Percentiles rank a stretch among this genome's conserved stretches.
Conservation (phyloP, 371 early-diverging fungal species). For the Mucor racemosus region DNA sequence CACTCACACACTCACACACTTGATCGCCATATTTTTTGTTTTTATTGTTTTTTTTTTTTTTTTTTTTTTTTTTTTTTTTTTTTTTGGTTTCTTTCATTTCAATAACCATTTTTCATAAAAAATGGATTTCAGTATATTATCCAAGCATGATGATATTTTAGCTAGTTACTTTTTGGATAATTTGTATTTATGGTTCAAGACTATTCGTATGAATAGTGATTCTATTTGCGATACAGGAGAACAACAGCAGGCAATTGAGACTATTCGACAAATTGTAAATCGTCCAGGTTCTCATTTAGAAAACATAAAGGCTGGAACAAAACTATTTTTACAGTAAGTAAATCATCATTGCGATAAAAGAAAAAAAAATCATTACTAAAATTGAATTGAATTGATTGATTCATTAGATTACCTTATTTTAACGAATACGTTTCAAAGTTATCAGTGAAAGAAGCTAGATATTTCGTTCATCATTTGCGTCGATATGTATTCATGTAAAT, state of each 20-base stretch:
- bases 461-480: constrained; percentile 35
- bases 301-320: constrained; percentile 48
- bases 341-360: neutral
- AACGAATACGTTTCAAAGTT: constrained; percentile 22
- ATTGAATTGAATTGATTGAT: neutral
- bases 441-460: constrained; percentile 17
- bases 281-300: constrained; percentile 15
- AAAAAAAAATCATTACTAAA: no score
- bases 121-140: constrained; percentile 48
- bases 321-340: constrained; percentile 52
- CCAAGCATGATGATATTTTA: constrained; percentile 69
- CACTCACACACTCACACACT: no score
- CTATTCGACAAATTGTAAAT: constrained; percentile 40
- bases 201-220: constrained; percentile 51
- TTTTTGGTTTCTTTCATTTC: no score
- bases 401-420: constrained; percentile 35
- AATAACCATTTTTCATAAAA: neutral
- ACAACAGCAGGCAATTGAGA: constrained; percentile 28
- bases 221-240: constrained; percentile 11
- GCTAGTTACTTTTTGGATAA: constrained; percentile 63
- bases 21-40: no score
- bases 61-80: no score
- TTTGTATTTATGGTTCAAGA: constrained; percentile 63
- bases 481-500: constrained; percentile 40
- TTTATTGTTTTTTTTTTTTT: no score